Evolutionary conservation across 139 green algal species (phyloP), one percentile per base, ranked within the genome.

Genomic region (Chlamydomonas applanata): DNA sequence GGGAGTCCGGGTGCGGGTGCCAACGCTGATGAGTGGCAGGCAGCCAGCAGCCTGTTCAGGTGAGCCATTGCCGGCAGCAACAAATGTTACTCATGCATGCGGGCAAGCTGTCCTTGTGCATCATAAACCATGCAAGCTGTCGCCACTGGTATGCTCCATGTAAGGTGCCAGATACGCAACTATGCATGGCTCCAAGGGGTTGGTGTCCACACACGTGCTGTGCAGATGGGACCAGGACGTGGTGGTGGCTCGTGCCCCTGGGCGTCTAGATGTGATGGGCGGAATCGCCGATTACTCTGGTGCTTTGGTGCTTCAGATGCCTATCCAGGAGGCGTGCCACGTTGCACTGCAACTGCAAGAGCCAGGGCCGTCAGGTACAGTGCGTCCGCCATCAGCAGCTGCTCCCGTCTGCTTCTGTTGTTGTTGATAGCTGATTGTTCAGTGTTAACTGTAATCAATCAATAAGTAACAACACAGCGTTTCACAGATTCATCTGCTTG

Each of bases 211-310:
- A 11, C 40, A 49, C 40, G 65, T 40, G 20, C 34, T 4, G n/a
- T 63, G 35, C 73, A 83, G 81, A 17, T 82, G 73, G 77, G n/a
- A 64, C 32, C 25, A 62, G 2, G 60, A 24, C 13, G 33, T 84
- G 19, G 17, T 81, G 0, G 87, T 99, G 29, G 81, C 89, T 0
- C 72, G 95, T 2, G 95, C 96, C 2, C 96, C 96, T 0, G 96
- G 96, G 0, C 77, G 96, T 2, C 79, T 99, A 61, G 96, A 99
- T 72, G 94, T 99, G 27, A 97, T 99, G 92, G 96, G 96, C 11
- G 96, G 95, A 75, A 97, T 99, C 13, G 91, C 93, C 0, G 96
- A 99, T 84, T 99, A 99, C 87, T 91, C 73, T 46, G 96, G 96
- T 36, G 83, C 78, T 13, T 78, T 94, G 22, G 96, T 97, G 60